Base-by-base conservation (phyloP, 768 basidiomycete genomes). In the Chiua virens region DNA sequence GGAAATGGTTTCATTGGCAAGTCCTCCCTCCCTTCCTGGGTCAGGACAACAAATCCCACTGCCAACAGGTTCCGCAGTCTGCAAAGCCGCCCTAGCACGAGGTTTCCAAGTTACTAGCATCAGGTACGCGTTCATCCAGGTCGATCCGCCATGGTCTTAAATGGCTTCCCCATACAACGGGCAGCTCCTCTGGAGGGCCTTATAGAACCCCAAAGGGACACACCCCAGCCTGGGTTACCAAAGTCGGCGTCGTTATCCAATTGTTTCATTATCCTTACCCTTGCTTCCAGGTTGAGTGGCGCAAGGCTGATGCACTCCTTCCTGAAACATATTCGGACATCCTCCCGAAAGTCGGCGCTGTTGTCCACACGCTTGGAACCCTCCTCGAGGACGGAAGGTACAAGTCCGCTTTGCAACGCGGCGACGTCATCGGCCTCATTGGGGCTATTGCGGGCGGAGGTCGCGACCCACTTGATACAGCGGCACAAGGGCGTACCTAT, bases 1-100 rank as follows among this genome's bases (percentile, higher is more conserved):
- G 97, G 97, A 40, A 97, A 97, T 73, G 97, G 97, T 6, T 98
- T 97, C 75, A 84, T 99, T 62, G 96, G 95, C 89, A 57, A 53
- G 73, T 52, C 11, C n/a, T 20, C 0, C 15, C 32, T 20, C 23
- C 22, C 52, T 46, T 39, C 27, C 21, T 23, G 20, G 23, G 23
- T 23, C 54, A 18, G 17, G 15, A 30, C 50, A 28, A 25, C 32
- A 22, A 52, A n/a, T 5, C 5, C 53, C 34, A 56, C 37, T 42
- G 30, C 50, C 21, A 27, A 38, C 69, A 97, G 95, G 97, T 45
- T 98, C 97, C 23, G 89, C 94, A 4, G 82, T 99, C 27, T 98
- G 95, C 71, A 87, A 81, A 63, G 80, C 85, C n/a, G 95, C 93
- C 21, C 76, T 98, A 20, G 78, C 84, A 35, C 82, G 82, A 44